Conservation (phyloP, 1,139 yeast species). For the Arxiozyma heterogenica region DNA sequence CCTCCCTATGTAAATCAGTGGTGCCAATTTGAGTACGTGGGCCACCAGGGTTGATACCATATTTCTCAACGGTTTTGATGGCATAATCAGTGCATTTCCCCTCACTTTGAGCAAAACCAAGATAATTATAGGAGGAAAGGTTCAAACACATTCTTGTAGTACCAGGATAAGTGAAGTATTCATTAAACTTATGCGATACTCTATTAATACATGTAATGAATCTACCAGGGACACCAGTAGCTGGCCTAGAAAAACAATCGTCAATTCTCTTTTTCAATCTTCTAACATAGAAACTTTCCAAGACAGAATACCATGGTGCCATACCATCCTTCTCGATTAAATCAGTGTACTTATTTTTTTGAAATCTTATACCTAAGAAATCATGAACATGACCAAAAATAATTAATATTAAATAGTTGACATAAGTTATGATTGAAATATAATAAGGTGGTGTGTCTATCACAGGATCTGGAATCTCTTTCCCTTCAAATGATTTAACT, state of each 20-base stretch:
- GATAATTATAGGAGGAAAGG: conserved; percentile 82
- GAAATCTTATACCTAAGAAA: conserved; percentile 69
- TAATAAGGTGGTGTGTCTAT: conserved; percentile 80
- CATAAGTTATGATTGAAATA: conserved; percentile 70
- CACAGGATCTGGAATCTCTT: conserved; percentile 48
- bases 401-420: conserved; percentile 73
- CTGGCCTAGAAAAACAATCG: conserved; percentile 92
- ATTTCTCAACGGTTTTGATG: conserved; percentile 48
- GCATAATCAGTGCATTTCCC: conserved; percentile 87
- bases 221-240: conserved; percentile 96
- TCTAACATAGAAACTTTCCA: conserved; percentile 88
- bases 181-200: conserved; percentile 50
- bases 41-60: conserved; percentile 75
- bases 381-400: conserved; percentile 86
- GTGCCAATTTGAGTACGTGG: conserved; percentile 72
- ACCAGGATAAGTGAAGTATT: conserved; percentile 60
- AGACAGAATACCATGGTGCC: conserved; percentile 93
- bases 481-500: conserved; percentile 41
- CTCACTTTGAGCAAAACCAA: conserved; percentile 93
- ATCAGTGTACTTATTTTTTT: conserved; percentile 54
- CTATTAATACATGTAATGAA: conserved; percentile 75
- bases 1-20: conserved; percentile 59
- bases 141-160: conserved; percentile 69
- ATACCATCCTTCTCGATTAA: conserved; percentile 76
- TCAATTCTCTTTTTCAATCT: conserved; percentile 83